Evolutionary conservation across 805 yeast species (phyloP).

Genomic region (Tetrapisispora nanseiensis): DNA sequence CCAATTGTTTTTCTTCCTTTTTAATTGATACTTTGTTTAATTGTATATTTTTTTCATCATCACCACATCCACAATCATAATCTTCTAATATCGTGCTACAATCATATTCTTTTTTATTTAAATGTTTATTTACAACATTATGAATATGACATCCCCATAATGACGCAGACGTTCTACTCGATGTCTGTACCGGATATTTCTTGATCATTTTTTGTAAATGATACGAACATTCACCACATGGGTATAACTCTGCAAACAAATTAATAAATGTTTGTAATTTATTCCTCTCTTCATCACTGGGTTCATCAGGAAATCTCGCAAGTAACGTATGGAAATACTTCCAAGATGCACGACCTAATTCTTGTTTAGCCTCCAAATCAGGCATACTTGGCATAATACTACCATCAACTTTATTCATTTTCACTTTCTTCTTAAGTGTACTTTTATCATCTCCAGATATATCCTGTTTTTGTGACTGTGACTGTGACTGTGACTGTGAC

Average conservation of each 20-base stretch:
- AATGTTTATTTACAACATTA: constrained; percentile 69
- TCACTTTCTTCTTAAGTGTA: not conserved
- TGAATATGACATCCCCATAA: constrained; percentile 95
- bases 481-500: too few species aligned
- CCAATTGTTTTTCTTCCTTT: constrained; percentile 13
- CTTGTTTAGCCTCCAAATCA: constrained; percentile 58
- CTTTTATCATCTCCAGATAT: not conserved
- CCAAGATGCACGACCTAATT: constrained; percentile 89
- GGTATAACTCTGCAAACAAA: constrained; percentile 84
- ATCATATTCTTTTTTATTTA: constrained; percentile 66
- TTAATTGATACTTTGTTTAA: constrained; percentile 10
- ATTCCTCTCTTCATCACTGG: constrained; percentile 50
- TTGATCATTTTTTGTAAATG: constrained; percentile 67
- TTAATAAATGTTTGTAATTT: constrained; percentile 57
- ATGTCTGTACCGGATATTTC: constrained; percentile 77
- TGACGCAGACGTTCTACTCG: constrained; percentile 70
- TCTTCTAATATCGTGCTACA: constrained; percentile 79
- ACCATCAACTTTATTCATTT: constrained; percentile 1
- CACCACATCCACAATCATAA: constrained; percentile 95
- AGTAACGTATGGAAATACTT: constrained; percentile 81
- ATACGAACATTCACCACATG: constrained; percentile 94
- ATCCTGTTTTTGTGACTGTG: too few species aligned
- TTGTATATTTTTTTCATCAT: constrained; percentile 37
- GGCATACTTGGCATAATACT: constrained; percentile 93
- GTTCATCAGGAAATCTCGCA: constrained; percentile 84